phyloP scores from a whole-genome alignment of 1,284 basidiomycete species.

The Ustilago lituana region DNA sequence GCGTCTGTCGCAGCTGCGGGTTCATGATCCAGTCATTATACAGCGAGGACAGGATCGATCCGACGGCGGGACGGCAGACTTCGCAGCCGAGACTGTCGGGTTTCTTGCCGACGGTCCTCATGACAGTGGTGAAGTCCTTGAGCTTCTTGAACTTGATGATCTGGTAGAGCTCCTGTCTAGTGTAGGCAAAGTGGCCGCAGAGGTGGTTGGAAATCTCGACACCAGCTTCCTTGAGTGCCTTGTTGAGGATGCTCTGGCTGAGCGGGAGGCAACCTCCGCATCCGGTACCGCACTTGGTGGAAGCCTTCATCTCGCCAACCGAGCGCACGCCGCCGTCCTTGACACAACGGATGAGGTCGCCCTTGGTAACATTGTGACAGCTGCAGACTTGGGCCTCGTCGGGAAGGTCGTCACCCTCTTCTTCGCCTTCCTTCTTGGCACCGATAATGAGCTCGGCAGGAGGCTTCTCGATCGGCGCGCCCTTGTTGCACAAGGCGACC shows the following conservation, averaged over 20 bases:
- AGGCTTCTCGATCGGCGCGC: constrained; percentile 75
- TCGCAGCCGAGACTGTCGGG: constrained; percentile 76
- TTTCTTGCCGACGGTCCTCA: constrained; percentile 72
- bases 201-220: constrained; percentile 74
- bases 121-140: constrained; percentile 73
- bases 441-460: constrained; percentile 78
- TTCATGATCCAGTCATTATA: constrained; percentile 78
- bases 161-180: constrained; percentile 76
- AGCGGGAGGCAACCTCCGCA: constrained; percentile 79
- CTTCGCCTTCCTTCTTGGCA: constrained; percentile 71
- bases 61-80: constrained; percentile 78
- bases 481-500: constrained; percentile 78
- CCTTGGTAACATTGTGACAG: constrained; percentile 78
- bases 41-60: constrained; percentile 76
- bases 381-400: constrained; percentile 78
- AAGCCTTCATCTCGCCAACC: constrained; percentile 74
- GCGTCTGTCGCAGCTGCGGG: constrained; percentile 75
- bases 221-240: constrained; percentile 78
- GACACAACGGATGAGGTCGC: constrained; percentile 73
- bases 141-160: constrained; percentile 77
- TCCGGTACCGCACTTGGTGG: constrained; percentile 77
- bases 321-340: constrained; percentile 71
- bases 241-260: constrained; percentile 73
- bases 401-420: constrained; percentile 76
- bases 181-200: constrained; percentile 77